Percentiles rank a stretch among this genome's conserved stretches.
Evolutionary conservation across 2,329 filamentous ascomycete species (phyloP).

Genomic region (Talaromyces rugulosus): DNA sequence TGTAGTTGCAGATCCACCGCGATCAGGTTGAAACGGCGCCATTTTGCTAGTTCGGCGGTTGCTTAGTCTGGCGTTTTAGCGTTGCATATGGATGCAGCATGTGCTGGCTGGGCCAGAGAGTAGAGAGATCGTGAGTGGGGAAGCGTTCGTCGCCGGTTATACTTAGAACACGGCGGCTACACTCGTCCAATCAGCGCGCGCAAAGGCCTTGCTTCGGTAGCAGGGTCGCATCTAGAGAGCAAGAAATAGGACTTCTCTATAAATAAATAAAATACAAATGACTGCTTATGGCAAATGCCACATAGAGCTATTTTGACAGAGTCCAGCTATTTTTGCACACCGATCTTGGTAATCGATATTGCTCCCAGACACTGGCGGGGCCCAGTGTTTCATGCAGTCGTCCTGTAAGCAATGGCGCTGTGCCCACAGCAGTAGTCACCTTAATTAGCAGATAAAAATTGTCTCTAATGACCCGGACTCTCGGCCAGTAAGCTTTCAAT

Average conservation of each 20-base stretch:
- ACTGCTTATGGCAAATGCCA: neutral
- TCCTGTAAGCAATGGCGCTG: neutral
- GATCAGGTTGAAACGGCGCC: neutral
- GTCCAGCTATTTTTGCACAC: neutral
- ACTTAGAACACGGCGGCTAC: neutral
- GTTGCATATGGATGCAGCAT: neutral
- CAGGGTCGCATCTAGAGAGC: neutral
- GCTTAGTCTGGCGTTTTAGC: neutral
- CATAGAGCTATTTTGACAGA: neutral
- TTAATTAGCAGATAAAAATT: neutral
- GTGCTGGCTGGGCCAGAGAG: neutral
- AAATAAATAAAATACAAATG: neutral
- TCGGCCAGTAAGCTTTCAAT: neutral
- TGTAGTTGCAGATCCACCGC: neutral
- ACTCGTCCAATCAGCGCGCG: neutral
- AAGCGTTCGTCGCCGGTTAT: neutral
- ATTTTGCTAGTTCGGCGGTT: neutral
- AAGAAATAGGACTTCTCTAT: neutral
- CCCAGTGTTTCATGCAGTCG: neutral
- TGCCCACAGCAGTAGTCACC: neutral
- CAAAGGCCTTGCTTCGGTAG: neutral
- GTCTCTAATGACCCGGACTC: neutral
- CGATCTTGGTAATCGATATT: neutral
- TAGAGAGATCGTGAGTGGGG: constrained; percentile 8
- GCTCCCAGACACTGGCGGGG: neutral